Conservation (phyloP, 139 green algal genomes). For the Chlamydomonas incerta region DNA sequence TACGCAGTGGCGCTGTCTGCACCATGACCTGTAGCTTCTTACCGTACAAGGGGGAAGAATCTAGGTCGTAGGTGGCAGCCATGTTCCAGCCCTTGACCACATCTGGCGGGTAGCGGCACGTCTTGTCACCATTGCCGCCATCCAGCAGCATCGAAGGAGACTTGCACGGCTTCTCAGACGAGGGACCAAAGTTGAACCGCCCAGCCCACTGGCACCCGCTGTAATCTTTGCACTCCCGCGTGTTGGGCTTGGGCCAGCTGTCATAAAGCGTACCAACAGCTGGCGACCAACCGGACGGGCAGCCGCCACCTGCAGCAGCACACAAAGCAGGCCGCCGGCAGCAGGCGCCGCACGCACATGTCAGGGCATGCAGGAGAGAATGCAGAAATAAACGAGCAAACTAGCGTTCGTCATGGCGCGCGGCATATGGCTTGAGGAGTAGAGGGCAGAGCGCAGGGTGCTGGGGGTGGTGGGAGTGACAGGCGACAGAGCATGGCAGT, state of each 20-base stretch:
- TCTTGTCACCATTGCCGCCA: neutral
- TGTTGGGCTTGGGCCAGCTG: constrained; percentile 26
- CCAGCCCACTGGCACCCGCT: constrained; percentile 18
- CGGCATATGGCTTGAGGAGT: no score
- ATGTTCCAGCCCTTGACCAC: neutral
- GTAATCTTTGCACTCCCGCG: neutral
- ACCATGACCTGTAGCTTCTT: constrained; percentile 25
- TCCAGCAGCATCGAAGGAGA: neutral
- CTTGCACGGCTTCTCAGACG: neutral
- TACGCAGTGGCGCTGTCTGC: neutral
- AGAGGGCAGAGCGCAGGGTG: no score
- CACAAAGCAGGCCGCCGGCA: no score
- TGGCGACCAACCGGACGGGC: neutral
- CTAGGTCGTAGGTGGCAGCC: neutral
- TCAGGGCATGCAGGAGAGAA: no score
- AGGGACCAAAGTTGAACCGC: neutral
- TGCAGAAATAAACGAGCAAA: no score
- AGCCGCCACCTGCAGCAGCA: no score
- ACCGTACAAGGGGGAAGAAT: neutral
- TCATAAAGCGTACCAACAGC: constrained; percentile 30
- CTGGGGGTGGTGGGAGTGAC: no score
- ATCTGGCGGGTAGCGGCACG: neutral
- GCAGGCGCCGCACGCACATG: no score
- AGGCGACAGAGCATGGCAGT: no score
- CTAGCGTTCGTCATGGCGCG: no score